phyloP scores from a whole-genome alignment of 2,329 filamentous ascomycete genomes.

The Exophiala spinifera region DNA sequence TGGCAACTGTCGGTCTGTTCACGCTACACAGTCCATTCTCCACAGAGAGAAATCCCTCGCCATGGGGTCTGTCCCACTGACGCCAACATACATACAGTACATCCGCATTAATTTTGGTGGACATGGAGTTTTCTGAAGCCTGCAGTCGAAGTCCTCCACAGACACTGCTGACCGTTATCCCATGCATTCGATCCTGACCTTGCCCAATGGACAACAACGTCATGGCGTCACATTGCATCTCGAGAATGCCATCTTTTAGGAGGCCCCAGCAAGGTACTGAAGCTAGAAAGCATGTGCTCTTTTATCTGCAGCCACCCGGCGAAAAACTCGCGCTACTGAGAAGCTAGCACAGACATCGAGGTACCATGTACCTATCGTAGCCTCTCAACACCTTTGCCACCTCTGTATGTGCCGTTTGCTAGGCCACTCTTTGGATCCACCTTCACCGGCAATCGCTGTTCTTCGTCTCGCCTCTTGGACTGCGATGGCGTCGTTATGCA shows the following conservation, averaged over 20 bases:
- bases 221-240: conserved; percentile 13
- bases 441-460: background rate
- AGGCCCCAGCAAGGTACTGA: conserved; percentile 1
- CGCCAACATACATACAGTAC: background rate
- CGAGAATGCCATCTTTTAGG: conserved; percentile 12
- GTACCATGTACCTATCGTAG: conserved; percentile 4
- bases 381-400: conserved; percentile 15
- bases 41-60: background rate
- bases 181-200: background rate
- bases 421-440: conserved; percentile 12
- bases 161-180: conserved; percentile 17
- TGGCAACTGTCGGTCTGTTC: too few species aligned
- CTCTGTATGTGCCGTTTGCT: background rate
- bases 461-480: background rate
- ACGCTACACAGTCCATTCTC: too few species aligned
- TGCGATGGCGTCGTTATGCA: conserved; percentile 18
- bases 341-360: background rate
- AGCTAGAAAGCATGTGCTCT: conserved; percentile 22
- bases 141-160: background rate
- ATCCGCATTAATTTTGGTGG: background rate
- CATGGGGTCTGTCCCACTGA: background rate
- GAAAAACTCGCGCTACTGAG: background rate
- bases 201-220: background rate
- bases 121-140: background rate
- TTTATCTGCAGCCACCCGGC: conserved; percentile 16